Evolutionary conservation across 1,139 yeast species (phyloP).

Genomic region (Saccharomyces hybrid): DNA sequence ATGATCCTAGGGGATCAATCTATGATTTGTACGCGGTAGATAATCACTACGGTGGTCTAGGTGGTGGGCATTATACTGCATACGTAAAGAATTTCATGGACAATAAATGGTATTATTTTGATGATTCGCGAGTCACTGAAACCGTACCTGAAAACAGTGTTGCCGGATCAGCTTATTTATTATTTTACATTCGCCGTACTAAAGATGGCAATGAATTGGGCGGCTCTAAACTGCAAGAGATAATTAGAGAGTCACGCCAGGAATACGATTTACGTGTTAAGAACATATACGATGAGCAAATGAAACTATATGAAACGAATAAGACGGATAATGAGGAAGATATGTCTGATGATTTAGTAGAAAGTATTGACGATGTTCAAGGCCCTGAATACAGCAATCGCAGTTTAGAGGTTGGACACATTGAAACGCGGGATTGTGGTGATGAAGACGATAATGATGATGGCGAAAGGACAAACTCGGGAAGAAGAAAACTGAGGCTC

Average conservation of each 20-base stretch:
- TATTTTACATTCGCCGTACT: constrained; percentile 65
- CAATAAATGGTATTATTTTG: constrained; percentile 79
- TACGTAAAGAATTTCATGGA: constrained; percentile 75
- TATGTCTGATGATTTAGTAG: constrained; percentile 5
- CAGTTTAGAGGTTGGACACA: constrained; percentile 24
- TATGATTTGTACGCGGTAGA: constrained; percentile 91
- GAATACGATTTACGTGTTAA: constrained; percentile 22
- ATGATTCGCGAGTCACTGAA: constrained; percentile 70
- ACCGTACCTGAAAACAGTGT: constrained; percentile 56
- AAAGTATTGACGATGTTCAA: background rate
- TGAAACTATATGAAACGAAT: constrained; percentile 20
- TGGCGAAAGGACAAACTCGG: constrained; percentile 13
- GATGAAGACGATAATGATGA: constrained; percentile 11
- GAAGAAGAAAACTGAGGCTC: constrained; percentile 26
- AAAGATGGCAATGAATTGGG: constrained; percentile 20
- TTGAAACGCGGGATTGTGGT: constrained; percentile 7
- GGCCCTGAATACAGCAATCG: constrained; percentile 18
- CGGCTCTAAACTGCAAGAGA: constrained; percentile 27
- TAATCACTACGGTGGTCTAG: constrained; percentile 91
- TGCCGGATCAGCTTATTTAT: constrained; percentile 78
- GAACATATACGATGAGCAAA: constrained; percentile 18
- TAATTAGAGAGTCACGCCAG: constrained; percentile 31
- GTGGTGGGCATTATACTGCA: constrained; percentile 97
- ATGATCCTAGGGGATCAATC: constrained; percentile 36
- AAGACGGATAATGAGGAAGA: constrained; percentile 17